Percentiles rank a stretch among this genome's conserved stretches.
Conservation (phyloP, 495 filamentous ascomycete species). For the Talaromyces thailandensis region DNA sequence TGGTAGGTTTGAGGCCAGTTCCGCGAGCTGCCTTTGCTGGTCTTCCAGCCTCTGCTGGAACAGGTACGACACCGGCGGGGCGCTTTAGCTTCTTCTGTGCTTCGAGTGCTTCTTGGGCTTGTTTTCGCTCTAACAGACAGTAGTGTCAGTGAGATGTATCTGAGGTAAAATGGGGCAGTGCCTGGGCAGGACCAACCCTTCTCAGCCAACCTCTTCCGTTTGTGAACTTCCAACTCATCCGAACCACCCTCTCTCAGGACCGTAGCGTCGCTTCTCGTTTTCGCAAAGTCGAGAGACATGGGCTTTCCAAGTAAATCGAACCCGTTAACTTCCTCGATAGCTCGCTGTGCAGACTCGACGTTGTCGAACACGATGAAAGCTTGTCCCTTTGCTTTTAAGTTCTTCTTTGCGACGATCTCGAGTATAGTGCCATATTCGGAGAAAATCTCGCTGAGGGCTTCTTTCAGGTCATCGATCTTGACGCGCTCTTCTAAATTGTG, state of each 20-base stretch:
- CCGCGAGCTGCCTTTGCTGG: constrained; percentile 67
- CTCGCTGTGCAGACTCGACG: constrained; percentile 62
- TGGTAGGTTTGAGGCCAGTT: constrained; percentile 73
- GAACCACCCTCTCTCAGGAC: constrained; percentile 62
- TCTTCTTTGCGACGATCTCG: constrained; percentile 88
- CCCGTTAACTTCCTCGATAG: constrained; percentile 83
- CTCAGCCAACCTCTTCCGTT: constrained; percentile 76
- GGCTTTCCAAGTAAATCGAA: constrained; percentile 93
- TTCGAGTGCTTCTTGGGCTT: constrained; percentile 76
- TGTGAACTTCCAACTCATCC: constrained; percentile 82
- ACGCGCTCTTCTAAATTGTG: constrained; percentile 90
- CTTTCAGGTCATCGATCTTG: constrained; percentile 69
- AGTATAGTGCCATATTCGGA: constrained; percentile 83
- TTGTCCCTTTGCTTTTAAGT: constrained; percentile 88
- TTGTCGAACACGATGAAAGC: constrained; percentile 92
- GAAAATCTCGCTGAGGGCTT: constrained; percentile 71
- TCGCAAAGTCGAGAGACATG: constrained; percentile 80
- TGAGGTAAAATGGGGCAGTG: not conserved
- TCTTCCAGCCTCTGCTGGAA: constrained; percentile 44
- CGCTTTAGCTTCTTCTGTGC: constrained; percentile 77
- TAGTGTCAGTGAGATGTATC: not conserved
- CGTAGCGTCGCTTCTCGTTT: constrained; percentile 80
- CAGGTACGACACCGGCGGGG: constrained; percentile 42
- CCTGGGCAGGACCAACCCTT: constrained; percentile 54
- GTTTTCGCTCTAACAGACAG: constrained; percentile 65